Base-by-base conservation (phyloP, 306 rosid species). In the Castanospermum australe region DNA sequence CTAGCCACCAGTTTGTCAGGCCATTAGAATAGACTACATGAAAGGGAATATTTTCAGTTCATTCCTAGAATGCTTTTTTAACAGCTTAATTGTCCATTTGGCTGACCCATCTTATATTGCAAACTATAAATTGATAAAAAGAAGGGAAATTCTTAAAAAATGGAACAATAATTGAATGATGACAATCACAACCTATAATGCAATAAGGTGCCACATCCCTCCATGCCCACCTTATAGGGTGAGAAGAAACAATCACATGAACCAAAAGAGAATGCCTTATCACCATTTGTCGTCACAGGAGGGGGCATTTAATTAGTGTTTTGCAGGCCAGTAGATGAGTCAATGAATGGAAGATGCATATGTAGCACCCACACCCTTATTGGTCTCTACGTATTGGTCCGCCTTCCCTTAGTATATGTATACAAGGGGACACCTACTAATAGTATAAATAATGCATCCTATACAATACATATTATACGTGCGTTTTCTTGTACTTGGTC, bases 331-430 rank as follows among this genome's bases (percentile, higher is more conserved):
- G 79, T 78, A 67, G 76, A 62, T 18, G 65, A 66, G 57, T 52
- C 47, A 64, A 61, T 76, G 57, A 52, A 83, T 51, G 83, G 66
- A 86, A 79, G 62, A 57, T 66, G 67, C 73, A 35, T 67, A 73
- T 75, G 73, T 67, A 85, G 44, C 82, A 85, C 87, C 82, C 79
- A 64, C 39, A 28, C 36, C 25, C 87, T 45, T 73, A 78, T 79
- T 83, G 59, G 55, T 79, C 36, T 79, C 28, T 57, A 61, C 55
- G 83, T 77, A 88, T 84, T 85, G 87, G 90, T 44, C 84, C 65
- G 59, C 54, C 51, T 64, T 64, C 42, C 42, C 44, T 6, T 48
- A 28, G 65, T 45, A 28, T 69, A 61, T 76, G 47, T 79, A n/a
- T n/a, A n/a, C n/a, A n/a, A n/a, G n/a, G n/a, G 42, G 48, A 69